Conservation (phyloP, 2,329 filamentous ascomycete genomes). For the Pseudogymnoascus sp. region DNA sequence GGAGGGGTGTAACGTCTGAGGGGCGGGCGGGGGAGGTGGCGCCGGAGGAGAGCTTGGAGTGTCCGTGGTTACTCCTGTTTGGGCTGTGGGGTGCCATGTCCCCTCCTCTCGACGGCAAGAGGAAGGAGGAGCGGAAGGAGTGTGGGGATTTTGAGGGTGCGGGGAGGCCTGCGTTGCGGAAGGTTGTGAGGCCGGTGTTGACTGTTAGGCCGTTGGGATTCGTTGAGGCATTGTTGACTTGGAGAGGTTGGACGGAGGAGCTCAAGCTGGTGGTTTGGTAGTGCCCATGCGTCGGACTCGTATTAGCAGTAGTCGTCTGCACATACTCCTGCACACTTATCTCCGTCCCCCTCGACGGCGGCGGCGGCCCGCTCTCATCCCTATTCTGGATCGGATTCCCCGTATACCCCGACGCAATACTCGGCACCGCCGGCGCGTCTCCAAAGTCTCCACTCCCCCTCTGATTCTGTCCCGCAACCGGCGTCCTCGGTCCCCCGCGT, state of each 20-base stretch:
- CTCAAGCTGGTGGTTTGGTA: conserved; percentile 55
- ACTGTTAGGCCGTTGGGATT: conserved; percentile 41
- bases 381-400: conserved; percentile 44
- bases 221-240: conserved; percentile 24
- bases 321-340: conserved; percentile 60
- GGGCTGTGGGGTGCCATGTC: conserved; percentile 42
- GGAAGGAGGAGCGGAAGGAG: conserved; percentile 71
- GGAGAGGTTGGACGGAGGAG: conserved; percentile 71
- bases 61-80: conserved; percentile 55
- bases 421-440: conserved; percentile 28
- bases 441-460: conserved; percentile 34
- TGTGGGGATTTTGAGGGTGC: conserved; percentile 63
- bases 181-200: conserved; percentile 55
- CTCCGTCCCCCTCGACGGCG: conserved; percentile 72
- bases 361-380: conserved; percentile 49
- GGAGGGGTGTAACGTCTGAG: conserved; percentile 29
- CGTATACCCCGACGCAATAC: conserved; percentile 50
- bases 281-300: conserved; percentile 60
- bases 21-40: conserved; percentile 63
- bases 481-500: conserved; percentile 51
- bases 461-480: conserved; percentile 25
- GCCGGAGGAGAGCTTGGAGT: conserved; percentile 76
- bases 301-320: conserved; percentile 56
- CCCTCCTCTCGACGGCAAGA: conserved; percentile 49
- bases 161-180: conserved; percentile 43